Base-by-base conservation (phyloP, 441 rosid species). In the Hura crepitans region DNA sequence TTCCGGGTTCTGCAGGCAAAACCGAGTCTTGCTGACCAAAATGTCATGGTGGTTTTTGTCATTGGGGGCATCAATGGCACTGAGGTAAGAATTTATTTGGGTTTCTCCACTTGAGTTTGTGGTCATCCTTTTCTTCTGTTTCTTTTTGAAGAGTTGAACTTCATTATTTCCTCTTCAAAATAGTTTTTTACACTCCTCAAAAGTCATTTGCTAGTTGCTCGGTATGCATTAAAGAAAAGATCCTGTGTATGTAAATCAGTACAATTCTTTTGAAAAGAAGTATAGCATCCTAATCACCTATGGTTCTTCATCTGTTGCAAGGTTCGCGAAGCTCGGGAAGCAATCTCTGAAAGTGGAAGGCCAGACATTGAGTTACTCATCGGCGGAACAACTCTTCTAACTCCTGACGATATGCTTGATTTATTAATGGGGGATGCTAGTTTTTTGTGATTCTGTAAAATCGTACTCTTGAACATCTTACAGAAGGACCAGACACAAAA, bases 371-470 rank as follows among this genome's bases (percentile, higher is more conserved):
- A 85, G 55, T 61, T 89, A 80, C 80, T 91, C 68, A 75, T 85
- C 20, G 98, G 98, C 3, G 98, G 98, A 79, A 91, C 98, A 22
- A 91, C 96, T 20, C 83, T 94, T 72, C 78, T 94, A 62, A 88
- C 93, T 17, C 96, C 98, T 14, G 85, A 84, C 39, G 84, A 83
- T 82, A 91, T 91, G 98, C 81, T 94, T 76, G 96, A 87, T 77
- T 74, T 87, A 70, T 80, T 94, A 31, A 46, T 89, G 68, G 96
- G 96, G 31, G 76, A 83, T 20, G 81, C 81, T 25, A 87, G 92
- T 79, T 81, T 73, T 76, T 77, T 83, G 43, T 91, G 85, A 89
- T 71, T 50, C 15, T 55, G 30, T 35, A 3, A 18, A 28, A 56
- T 51, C 11, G 25, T 60, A 25, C 33, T 10, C 1, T 9, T 9